phyloP scores from a whole-genome alignment of 495 filamentous ascomycete genomes.

The Xylaria flabelliformis region DNA sequence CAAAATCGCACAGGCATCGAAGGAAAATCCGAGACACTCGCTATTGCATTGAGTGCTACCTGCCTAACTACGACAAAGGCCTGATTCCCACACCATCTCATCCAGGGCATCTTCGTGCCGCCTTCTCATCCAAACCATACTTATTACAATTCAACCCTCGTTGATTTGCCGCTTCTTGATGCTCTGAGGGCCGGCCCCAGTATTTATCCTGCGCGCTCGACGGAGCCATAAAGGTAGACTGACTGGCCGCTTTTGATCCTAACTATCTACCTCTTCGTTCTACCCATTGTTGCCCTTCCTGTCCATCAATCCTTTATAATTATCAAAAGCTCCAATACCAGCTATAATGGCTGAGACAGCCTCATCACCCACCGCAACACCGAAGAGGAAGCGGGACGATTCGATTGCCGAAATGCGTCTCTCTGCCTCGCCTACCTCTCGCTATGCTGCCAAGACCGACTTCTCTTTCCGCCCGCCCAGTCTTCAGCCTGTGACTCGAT shows the following conservation, averaged over 20 bases:
- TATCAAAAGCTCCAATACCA: not conserved
- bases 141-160: not conserved
- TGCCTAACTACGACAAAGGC: not conserved
- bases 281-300: not conserved
- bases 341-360: constrained; percentile 35
- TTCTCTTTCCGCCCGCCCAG: constrained; percentile 49
- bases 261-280: not conserved
- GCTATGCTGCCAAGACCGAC: constrained; percentile 25
- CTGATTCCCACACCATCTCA: not conserved
- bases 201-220: not conserved
- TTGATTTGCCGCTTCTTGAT: constrained; percentile 10
- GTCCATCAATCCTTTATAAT: not conserved
- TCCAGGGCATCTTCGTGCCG: not conserved
- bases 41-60: not conserved
- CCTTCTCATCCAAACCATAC: not conserved
- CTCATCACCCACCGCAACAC: constrained; percentile 42
- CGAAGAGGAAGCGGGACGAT: constrained; percentile 56
- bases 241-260: not conserved
- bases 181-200: not conserved
- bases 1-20: not conserved
- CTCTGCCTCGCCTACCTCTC: constrained; percentile 29
- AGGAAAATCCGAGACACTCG: not conserved
- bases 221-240: not conserved
- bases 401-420: constrained; percentile 34
- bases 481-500: constrained; percentile 31